Evolutionary conservation across 257 asterid species (phyloP), one percentile per base, ranked within the genome.

Genomic region (Pogostemon cablin): DNA sequence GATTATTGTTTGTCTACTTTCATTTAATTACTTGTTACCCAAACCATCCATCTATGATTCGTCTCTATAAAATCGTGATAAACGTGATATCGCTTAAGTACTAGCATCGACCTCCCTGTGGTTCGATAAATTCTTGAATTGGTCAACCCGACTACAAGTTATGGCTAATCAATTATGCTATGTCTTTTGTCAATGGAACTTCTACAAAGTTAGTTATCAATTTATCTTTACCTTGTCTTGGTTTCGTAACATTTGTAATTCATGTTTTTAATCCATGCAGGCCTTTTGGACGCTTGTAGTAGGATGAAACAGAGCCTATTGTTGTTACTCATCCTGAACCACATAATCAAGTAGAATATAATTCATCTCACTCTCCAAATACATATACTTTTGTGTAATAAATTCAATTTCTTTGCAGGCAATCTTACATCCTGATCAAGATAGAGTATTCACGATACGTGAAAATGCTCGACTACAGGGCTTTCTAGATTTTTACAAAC

Each of bases 381-480:
- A 6, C 7, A 6, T 46, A 35, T 2, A 1, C 39, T 9, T 7
- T 38, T 43, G 3, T 52, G 32, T 9, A 71, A 56, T 0, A 68
- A 11, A 55, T 40, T 40, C 38, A 41, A 40, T 2, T 6, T 37
- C 3, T 6, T 10, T 74, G 7, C 67, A 93, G 98, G 79, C 71
- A 9, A 72, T 93, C 38, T 6, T 86, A 38, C 98, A 93, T 59
- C 98, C 99, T 0, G 0, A 0, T 0, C 98, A 93, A 73, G 85
- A 89, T 46, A 60, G 99, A 11, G 99, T 93, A n/a, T 95, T 93
- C 0, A 79, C 93, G 0, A 65, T 93, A 10, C 96, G 99, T 4
- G 99, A 93, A 62, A 93, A 93, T 32, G 96, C 99, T 3, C 77
- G 99, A 6, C 72, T 93, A 6, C 99, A 93, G 86, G 99, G 99